These are phyloP conservation scores for Globisporangium lucens DNA, from an alignment of 352 stramenopile genomes.

Conservation along the genomic window DNA sequence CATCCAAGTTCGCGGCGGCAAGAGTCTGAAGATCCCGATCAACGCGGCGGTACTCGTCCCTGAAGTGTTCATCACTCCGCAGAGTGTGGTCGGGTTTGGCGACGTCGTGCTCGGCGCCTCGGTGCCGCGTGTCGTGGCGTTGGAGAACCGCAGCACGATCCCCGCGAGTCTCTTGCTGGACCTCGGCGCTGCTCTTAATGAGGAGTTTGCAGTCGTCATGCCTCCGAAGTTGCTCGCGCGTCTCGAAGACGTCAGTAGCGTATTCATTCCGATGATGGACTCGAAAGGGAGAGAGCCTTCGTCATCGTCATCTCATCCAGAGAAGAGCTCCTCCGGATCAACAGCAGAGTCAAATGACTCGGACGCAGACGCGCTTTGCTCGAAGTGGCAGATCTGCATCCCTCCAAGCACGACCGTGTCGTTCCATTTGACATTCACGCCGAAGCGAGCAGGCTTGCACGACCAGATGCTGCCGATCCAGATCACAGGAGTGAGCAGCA, in stretches of 20 bases:
- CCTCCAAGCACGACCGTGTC: constrained; percentile 62
- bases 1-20: constrained; percentile 73
- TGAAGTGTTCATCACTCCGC: constrained; percentile 58
- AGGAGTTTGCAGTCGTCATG: constrained; percentile 69
- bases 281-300: background rate
- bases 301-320: background rate
- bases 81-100: constrained; percentile 61
- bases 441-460: constrained; percentile 35
- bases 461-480: constrained; percentile 72
- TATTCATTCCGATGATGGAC: constrained; percentile 65
- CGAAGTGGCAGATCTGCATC: constrained; percentile 73
- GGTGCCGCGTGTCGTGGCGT: constrained; percentile 49
- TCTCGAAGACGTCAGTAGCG: constrained; percentile 75
- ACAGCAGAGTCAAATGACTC: background rate
- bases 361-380: constrained; percentile 27
- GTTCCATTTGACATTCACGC: constrained; percentile 78
- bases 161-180: constrained; percentile 75
- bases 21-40: constrained; percentile 63
- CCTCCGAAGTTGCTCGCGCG: constrained; percentile 43
- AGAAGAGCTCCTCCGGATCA: background rate
- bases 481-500: constrained; percentile 48
- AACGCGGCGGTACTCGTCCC: constrained; percentile 69
- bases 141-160: constrained; percentile 85
- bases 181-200: constrained; percentile 37
- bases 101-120: constrained; percentile 78